These are phyloP conservation scores for Cryptococcus sp. DNA, from an alignment of 1,284 basidiomycete species.

Conservation along the genomic window DNA sequence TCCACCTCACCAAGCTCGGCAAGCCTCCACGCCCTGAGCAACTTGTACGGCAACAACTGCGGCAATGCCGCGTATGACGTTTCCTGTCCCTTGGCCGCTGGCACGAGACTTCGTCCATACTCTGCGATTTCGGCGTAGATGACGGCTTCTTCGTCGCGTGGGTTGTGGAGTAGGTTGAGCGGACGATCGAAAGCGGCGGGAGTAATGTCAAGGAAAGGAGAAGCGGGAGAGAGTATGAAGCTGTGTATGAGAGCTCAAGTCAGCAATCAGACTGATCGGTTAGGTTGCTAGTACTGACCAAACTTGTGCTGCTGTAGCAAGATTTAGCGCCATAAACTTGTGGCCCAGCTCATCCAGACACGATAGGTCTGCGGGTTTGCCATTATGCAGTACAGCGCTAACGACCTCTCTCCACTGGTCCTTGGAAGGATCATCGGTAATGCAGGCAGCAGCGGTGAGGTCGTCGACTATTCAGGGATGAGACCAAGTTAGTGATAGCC, in stretches of 20 bases:
- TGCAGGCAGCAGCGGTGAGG: conserved; percentile 34
- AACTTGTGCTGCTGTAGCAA: conserved; percentile 83
- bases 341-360: conserved; percentile 86
- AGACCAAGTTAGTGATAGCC: too few species aligned
- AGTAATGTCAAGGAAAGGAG: conserved; percentile 65
- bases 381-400: conserved; percentile 81
- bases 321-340: conserved; percentile 69
- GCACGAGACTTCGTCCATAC: conserved; percentile 78
- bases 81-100: conserved; percentile 78
- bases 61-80: conserved; percentile 71
- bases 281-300: conserved; percentile 62
- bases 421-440: conserved; percentile 44
- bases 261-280: conserved; percentile 16
- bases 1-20: conserved; percentile 78
- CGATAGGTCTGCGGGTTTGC: conserved; percentile 60
- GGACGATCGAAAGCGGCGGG: conserved; percentile 39
- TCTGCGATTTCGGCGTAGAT: conserved; percentile 91
- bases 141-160: conserved; percentile 62
- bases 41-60: conserved; percentile 84
- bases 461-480: conserved; percentile 29
- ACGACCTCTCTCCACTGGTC: conserved; percentile 80
- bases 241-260: conserved; percentile 54
- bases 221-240: conserved; percentile 83
- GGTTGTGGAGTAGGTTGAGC: conserved; percentile 41
- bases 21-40: conserved; percentile 74